phyloP scores from a whole-genome alignment of 1,139 yeast genomes.

The Entelexis sorbosivorans region DNA sequence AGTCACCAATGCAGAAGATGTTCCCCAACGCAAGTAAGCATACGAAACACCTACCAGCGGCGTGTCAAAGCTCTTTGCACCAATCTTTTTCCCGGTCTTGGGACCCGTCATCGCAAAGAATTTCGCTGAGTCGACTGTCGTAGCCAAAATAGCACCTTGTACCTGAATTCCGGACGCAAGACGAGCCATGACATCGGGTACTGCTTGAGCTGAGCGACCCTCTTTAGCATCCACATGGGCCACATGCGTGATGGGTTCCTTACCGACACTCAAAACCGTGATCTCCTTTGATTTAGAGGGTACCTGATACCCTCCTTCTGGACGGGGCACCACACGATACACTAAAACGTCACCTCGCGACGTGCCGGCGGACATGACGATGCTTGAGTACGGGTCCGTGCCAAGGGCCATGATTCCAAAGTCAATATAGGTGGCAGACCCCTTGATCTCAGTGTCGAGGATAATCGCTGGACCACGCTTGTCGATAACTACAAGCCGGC shows the following conservation, averaged over 20 bases:
- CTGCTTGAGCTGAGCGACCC: constrained; percentile 59
- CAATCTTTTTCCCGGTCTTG: constrained; percentile 41
- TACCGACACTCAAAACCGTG: constrained; percentile 35
- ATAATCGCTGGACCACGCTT: constrained; percentile 78
- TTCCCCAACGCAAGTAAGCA: constrained; percentile 37
- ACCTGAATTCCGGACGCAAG: constrained; percentile 52
- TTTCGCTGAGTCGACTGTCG: constrained; percentile 54
- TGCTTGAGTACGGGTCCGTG: constrained; percentile 57
- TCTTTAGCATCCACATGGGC: constrained; percentile 45
- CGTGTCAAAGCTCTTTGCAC: constrained; percentile 42
- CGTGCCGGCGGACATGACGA: constrained; percentile 69
- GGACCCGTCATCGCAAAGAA: constrained; percentile 35
- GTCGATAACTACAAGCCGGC: constrained; percentile 66
- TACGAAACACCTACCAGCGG: constrained; percentile 47
- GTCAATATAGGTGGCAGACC: constrained; percentile 48
- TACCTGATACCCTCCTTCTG: constrained; percentile 58
- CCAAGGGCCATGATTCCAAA: constrained; percentile 58
- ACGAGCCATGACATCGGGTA: constrained; percentile 46
- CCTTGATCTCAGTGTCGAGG: constrained; percentile 38
- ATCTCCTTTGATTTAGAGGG: constrained; percentile 38
- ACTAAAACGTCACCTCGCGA: constrained; percentile 60
- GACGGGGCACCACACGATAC: constrained; percentile 57
- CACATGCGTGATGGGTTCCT: constrained; percentile 44
- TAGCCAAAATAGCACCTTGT: constrained; percentile 51
- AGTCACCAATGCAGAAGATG: constrained; percentile 37